Evolutionary conservation across 2,329 filamentous ascomycete species (phyloP), one percentile per base, ranked within the genome.

Genomic region (Cytospora leucostoma): DNA sequence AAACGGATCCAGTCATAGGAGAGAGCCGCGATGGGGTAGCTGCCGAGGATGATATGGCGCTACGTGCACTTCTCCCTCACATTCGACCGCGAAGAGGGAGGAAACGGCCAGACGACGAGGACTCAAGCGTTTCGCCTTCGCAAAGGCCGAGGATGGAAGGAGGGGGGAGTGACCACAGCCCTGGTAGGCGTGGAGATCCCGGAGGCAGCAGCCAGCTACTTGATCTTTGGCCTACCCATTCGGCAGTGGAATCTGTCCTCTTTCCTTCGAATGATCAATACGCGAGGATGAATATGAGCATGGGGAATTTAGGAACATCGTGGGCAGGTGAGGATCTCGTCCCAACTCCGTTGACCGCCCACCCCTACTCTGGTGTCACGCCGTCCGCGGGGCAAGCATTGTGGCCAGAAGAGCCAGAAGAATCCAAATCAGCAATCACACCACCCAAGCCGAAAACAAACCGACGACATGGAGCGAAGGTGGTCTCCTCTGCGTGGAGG

Each of bases 401-500:
- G 67, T 86, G 84, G 84, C 77, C 79, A n/a, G 82, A 85, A n/a
- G 60, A 60, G 50, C 13, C 77, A 3, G 65, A 73, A 54, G 89
- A 92, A 67, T 89, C 91, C 11, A 87, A 83, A 56, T 93, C 92
- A 0, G 90, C 91, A 4, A 80, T 91, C n/a, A 90, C 88, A 4
- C 87, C 89, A 1, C 86, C 84, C 59, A 88, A 82, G 66, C 75
- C 77, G 2, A 81, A 84, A 7, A 75, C 74, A 0, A 73, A 84
- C 61, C 81, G 88, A 61, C 85, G 91, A 4, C 90, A 96, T 73
- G 93, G 93, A 0, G 90, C 92, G 0, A 86, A 86, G 71, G 92
- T 91, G 7, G 92, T 97, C 0, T 97, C 93, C 0, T 97, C 93
- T 11, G 93, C 93, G 0, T 97, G 93, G 93, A 87, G 89, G 61